Conservation (phyloP, 768 basidiomycete species). For the Lentinus tigrinus region DNA sequence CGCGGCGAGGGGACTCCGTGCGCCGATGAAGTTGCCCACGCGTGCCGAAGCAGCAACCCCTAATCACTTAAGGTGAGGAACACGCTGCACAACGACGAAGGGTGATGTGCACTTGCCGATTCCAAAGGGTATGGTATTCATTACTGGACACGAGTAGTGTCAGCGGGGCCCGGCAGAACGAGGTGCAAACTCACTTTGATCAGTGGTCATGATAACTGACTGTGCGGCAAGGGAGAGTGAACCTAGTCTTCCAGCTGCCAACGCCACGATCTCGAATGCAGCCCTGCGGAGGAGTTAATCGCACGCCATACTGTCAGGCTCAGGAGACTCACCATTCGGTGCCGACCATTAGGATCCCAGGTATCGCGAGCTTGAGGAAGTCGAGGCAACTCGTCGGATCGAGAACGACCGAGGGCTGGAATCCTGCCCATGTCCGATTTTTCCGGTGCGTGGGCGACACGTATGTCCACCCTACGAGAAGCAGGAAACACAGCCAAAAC, state of each 20-base stretch:
- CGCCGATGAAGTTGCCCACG: constrained; percentile 72
- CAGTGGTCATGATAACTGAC: constrained; percentile 77
- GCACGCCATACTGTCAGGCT: neutral
- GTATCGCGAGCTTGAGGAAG: constrained; percentile 70
- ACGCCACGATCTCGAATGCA: constrained; percentile 79
- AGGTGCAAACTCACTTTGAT: constrained; percentile 51
- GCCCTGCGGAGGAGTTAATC: constrained; percentile 46
- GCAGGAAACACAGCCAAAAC: constrained; percentile 65
- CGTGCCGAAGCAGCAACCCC: constrained; percentile 71
- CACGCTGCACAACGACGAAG: neutral
- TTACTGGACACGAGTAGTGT: constrained; percentile 36
- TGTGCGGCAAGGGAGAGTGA: constrained; percentile 70
- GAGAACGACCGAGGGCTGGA: constrained; percentile 45
- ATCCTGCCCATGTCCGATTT: constrained; percentile 66
- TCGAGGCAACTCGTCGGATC: constrained; percentile 47
- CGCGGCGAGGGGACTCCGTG: constrained; percentile 49
- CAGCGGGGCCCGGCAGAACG: neutral
- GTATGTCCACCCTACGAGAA: constrained; percentile 49
- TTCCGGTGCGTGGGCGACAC: constrained; percentile 50
- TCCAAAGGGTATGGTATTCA: constrained; percentile 76
- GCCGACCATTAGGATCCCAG: constrained; percentile 77
- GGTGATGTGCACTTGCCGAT: constrained; percentile 40
- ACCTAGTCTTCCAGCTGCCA: constrained; percentile 73
- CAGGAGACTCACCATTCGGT: constrained; percentile 63
- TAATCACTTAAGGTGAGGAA: constrained; percentile 12